A percentile compares a stretch with the other conserved stretches of the same genome.
These are phyloP conservation scores for Cryptosporidium ubiquitum DNA, from an alignment of 169 alveolate genomes.

Conservation along the genomic window DNA sequence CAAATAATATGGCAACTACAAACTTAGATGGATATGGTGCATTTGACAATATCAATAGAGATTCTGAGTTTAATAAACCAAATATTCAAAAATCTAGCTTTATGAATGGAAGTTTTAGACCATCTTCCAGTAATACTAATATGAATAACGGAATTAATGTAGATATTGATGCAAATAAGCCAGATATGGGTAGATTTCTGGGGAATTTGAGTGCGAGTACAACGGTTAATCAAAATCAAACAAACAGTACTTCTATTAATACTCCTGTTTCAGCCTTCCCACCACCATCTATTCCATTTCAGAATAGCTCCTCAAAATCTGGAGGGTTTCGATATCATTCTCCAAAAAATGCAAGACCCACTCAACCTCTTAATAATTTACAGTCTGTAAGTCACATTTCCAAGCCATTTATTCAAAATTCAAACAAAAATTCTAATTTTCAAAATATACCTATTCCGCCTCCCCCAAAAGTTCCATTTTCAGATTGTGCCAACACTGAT, in stretches of 20 bases:
- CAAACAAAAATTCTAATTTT: neutral
- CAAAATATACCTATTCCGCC: conserved; percentile 11
- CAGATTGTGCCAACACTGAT: neutral
- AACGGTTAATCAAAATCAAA: neutral
- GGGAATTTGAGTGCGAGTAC: neutral
- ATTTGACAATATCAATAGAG: neutral
- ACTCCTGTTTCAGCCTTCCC: neutral
- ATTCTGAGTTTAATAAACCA: neutral
- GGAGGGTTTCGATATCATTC: conserved; percentile 10
- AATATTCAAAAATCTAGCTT: neutral
- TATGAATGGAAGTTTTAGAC: neutral
- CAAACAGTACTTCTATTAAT: neutral
- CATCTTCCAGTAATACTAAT: neutral
- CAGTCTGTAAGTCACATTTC: neutral
- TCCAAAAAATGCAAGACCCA: neutral
- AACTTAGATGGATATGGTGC: neutral
- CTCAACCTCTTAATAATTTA: neutral
- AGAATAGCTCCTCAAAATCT: neutral
- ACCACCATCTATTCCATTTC: neutral
- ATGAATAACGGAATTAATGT: neutral
- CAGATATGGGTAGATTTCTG: neutral
- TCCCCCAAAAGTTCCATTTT: conserved; percentile 1
- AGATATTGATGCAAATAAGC: neutral
- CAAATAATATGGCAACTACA: neutral
- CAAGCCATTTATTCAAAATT: neutral